A percentile compares a stretch with the other conserved stretches of the same genome.
These are phyloP conservation scores for Alloteropsis semialata DNA, from an alignment of 176 grass and related monocot genomes.

Conservation along the genomic window DNA sequence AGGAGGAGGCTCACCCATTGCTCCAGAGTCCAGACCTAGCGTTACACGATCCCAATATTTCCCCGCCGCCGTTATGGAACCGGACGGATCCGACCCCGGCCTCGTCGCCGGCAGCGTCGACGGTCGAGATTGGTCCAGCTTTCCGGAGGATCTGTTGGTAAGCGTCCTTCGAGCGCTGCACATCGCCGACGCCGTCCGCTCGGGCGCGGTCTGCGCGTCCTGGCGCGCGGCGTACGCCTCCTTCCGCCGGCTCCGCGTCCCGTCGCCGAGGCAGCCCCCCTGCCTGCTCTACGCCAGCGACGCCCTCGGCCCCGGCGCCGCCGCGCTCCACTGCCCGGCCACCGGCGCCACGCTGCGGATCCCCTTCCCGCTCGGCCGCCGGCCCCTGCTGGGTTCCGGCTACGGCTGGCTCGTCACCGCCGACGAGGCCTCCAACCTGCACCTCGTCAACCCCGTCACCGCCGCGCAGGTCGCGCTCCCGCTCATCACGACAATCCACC, in stretches of 20 bases:
- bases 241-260: conserved; percentile 3
- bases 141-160: conserved; percentile 2
- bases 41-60: no score
- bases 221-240: neutral
- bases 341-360: neutral
- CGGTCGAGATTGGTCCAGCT: neutral
- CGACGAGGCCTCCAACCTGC: conserved; percentile 6
- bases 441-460: conserved; percentile 33
- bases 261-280: neutral
- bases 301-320: neutral
- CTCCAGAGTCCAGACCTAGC: no score
- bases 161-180: neutral
- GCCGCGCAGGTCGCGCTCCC: neutral
- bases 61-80: no score
- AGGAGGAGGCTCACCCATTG: no score
- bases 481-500: neutral
- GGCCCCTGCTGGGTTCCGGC: neutral
- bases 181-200: neutral
- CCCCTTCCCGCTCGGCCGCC: neutral
- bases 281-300: conserved; percentile 10
- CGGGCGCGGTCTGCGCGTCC: neutral
- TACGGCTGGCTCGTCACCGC: conserved; percentile 20
- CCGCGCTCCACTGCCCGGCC: conserved; percentile 8
- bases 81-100: neutral
- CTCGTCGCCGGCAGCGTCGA: neutral